Base-by-base conservation (phyloP, 805 yeast genomes). In the Sugiyamaella boreocaroliniensis region DNA sequence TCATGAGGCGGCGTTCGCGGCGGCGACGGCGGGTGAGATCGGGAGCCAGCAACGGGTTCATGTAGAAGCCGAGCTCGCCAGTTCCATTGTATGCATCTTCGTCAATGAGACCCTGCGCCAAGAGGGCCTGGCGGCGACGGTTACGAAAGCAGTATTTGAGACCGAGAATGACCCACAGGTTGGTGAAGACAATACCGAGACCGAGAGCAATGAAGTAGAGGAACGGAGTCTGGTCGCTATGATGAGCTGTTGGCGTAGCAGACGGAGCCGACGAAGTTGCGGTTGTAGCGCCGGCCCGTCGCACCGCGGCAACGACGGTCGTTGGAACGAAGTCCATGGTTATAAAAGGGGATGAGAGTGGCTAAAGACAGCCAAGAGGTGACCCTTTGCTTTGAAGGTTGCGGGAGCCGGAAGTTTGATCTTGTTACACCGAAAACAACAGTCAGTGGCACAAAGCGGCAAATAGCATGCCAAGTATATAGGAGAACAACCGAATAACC, bases 171-270 rank as follows among this genome's bases (percentile, higher is more conserved):
- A 68, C 55, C 72, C 72, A 68, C 19, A 68, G 57, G 46, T 65
- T 63, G 20, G 65, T 61, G 50, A 68, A 68, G 6, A 68, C 64
- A 3, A 68, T 58, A 4, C 72, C 72, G 34, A 68, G 58, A 1
- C 70, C 72, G 7, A 68, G 61, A 15, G 71, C 71, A 42, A 68
- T 64, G 50, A 69, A 68, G 57, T 68, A 69, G 19, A 67, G 55
- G 16, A 61, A 60, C 40, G 70, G 71, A 2, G 65, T 55, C 44
- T 54, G 56, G 48, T 47, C 42, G 34, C 48, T 32, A 19, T 37
- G 42, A 41, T 29, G 16, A 14, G 40, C 22, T 20, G 41, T 15
- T 15, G 44, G 14, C 10, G 47, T 15, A 12, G 43, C 41, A 2
- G 51, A 10, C 7, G 47, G 22, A 18, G 47, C 29, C 12, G 40